These are phyloP conservation scores for Metschnikowia baotianmanensis DNA, from an alignment of 805 yeast genomes.

Conservation along the genomic window DNA sequence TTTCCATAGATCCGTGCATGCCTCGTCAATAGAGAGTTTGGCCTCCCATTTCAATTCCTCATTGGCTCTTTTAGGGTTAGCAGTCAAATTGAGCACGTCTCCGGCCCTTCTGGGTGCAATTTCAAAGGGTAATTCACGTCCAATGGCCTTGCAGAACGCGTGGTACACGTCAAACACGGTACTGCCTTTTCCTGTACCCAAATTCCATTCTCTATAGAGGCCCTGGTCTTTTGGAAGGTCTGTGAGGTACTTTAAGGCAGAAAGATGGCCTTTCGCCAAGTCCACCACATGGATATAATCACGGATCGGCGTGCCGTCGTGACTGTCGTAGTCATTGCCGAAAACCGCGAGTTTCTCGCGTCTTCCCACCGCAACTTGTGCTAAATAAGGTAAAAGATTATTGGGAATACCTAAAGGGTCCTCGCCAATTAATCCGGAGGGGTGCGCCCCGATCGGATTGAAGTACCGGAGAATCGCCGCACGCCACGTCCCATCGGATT, in stretches of 20 bases:
- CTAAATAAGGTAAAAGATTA: slow-evolving; percentile 70
- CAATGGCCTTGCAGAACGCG: slow-evolving; percentile 65
- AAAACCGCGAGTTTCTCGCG: slow-evolving; percentile 64
- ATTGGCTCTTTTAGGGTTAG: slow-evolving; percentile 66
- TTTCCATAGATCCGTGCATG: slow-evolving; percentile 73
- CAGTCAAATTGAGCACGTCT: slow-evolving; percentile 74
- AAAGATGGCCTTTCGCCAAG: slow-evolving; percentile 72
- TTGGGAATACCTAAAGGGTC: slow-evolving; percentile 78
- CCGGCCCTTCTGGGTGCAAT: slow-evolving; percentile 70
- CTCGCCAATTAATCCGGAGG: slow-evolving; percentile 77
- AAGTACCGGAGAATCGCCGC: slow-evolving; percentile 71
- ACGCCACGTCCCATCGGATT: slow-evolving; percentile 45
- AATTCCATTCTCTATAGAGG: slow-evolving; percentile 73
- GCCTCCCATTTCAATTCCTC: slow-evolving; percentile 66
- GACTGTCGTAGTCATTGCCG: slow-evolving; percentile 67
- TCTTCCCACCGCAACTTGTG: slow-evolving; percentile 75
- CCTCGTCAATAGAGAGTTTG: slow-evolving; percentile 51
- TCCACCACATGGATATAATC: slow-evolving; percentile 83
- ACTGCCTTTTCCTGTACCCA: slow-evolving; percentile 79
- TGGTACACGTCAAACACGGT: slow-evolving; percentile 70
- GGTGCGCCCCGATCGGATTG: slow-evolving; percentile 86
- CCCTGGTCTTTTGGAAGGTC: slow-evolving; percentile 36
- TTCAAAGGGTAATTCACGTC: slow-evolving; percentile 60
- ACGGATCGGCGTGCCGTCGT: slow-evolving; percentile 79
- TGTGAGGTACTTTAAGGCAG: slow-evolving; percentile 61